A percentile compares a stretch with the other conserved stretches of the same genome.
phyloP scores from a whole-genome alignment of 2,329 filamentous ascomycete species.

The Pseudogymnoascus pannorum region DNA sequence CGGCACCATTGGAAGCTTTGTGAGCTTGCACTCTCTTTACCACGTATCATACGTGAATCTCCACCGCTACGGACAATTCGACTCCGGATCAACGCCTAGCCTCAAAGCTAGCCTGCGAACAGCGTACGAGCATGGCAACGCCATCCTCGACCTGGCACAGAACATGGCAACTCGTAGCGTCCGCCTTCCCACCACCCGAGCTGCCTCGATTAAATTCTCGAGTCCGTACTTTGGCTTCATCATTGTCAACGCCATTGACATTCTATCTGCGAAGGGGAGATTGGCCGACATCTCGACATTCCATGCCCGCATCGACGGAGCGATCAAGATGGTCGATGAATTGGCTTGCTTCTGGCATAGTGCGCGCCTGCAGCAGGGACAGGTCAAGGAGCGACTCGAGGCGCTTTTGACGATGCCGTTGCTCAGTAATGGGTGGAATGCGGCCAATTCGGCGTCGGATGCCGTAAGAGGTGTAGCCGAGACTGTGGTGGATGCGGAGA shows the following conservation, averaged over 20 bases:
- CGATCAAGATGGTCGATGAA: conserved; percentile 47
- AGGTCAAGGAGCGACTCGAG: conserved; percentile 20
- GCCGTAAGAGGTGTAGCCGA: conserved; percentile 8
- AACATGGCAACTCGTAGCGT: conserved; percentile 34
- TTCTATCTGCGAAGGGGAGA: conserved; percentile 53
- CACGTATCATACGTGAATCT: conserved; percentile 57
- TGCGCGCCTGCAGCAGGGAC: conserved; percentile 38
- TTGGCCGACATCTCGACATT: conserved; percentile 43
- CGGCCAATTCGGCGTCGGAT: conserved; percentile 14
- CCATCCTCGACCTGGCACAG: conserved; percentile 42
- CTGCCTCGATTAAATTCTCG: conserved; percentile 32
- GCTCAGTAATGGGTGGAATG: not conserved
- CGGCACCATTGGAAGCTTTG: conserved; percentile 50
- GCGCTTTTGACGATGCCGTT: not conserved
- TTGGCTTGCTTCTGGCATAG: conserved; percentile 54
- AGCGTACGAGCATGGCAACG: conserved; percentile 45
- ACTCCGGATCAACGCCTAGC: conserved; percentile 34
- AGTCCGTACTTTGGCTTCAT: conserved; percentile 58
- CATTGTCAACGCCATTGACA: conserved; percentile 57
- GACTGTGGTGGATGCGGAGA: conserved; percentile 11
- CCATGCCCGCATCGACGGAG: conserved; percentile 47
- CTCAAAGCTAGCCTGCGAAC: conserved; percentile 40
- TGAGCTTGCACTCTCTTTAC: conserved; percentile 61
- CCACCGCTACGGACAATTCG: conserved; percentile 50
- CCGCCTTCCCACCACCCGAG: conserved; percentile 7